phyloP scores from a whole-genome alignment of 371 early-diverging fungal genomes.

The Paraphysoderma sedebokerense region DNA sequence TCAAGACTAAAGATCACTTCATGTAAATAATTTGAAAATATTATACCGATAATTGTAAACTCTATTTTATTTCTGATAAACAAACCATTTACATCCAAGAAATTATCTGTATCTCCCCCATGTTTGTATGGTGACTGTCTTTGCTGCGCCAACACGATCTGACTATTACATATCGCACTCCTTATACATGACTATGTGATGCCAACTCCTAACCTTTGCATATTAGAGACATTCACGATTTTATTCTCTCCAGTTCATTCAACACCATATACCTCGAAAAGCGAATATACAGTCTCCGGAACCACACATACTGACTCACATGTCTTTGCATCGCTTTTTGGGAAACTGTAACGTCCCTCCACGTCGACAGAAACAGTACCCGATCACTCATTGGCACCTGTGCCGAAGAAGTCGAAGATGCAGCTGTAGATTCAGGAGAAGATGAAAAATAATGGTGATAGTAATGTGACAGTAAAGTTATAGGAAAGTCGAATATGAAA shows the following conservation, averaged over 20 bases:
- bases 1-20: no score
- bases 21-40: no score
- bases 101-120: no score
- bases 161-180: no score
- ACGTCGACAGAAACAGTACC: conserved; percentile 32
- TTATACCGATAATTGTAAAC: no score
- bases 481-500: conserved; percentile 30
- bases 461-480: neutral
- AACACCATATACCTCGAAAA: conserved; percentile 91
- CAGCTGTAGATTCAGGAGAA: neutral
- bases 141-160: no score
- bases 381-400: conserved; percentile 6
- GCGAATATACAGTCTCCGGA: conserved; percentile 76
- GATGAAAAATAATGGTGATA: neutral
- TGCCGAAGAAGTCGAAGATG: conserved; percentile 1
- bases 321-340: conserved; percentile 75
- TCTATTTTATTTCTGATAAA: no score
- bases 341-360: conserved; percentile 22
- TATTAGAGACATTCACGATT: no score
- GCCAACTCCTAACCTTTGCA: no score
- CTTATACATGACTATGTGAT: no score
- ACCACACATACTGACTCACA: conserved; percentile 85
- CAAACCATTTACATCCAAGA: no score
- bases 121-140: no score
- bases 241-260: conserved; percentile 33